phyloP scores from a whole-genome alignment of 805 yeast species.

The Metschnikowia henanensis region DNA sequence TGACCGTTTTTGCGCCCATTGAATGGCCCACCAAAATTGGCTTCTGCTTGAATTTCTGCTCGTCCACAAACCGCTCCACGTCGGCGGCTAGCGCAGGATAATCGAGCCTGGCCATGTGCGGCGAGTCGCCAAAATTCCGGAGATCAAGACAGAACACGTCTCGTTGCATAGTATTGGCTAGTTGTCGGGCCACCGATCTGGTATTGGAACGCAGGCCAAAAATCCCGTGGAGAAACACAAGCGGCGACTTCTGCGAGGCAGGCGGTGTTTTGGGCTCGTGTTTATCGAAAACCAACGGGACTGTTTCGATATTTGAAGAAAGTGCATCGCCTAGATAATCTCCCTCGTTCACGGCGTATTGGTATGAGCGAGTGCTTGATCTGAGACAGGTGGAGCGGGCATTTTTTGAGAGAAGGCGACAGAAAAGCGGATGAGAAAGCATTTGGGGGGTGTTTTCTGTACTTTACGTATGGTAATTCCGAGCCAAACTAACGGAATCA shows the following conservation, averaged over 20 bases:
- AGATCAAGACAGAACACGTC: conserved; percentile 74
- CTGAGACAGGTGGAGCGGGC: no score
- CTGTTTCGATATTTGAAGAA: conserved; percentile 45
- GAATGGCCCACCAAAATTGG: conserved; percentile 79
- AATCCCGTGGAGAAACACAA: conserved; percentile 82
- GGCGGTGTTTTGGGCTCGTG: conserved; percentile 29
- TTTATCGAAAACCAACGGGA: conserved; percentile 54
- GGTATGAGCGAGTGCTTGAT: neutral
- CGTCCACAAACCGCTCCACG: conserved; percentile 67
- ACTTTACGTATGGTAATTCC: no score
- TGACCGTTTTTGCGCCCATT: conserved; percentile 93
- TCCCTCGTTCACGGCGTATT: conserved; percentile 2
- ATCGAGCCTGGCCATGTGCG: conserved; percentile 68
- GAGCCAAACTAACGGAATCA: no score
- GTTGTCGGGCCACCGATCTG: conserved; percentile 68
- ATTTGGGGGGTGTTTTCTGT: no score
- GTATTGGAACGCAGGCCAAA: conserved; percentile 86
- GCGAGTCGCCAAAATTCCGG: conserved; percentile 92
- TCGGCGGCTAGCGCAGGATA: conserved; percentile 84
- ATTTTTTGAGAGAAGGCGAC: neutral
- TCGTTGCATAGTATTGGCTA: conserved; percentile 48
- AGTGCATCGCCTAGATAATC: conserved; percentile 33
- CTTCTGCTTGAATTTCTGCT: conserved; percentile 32
- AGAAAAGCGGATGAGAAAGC: no score
- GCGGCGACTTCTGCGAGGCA: conserved; percentile 48